A percentile compares a stretch with the other conserved stretches of the same genome.
phyloP scores from a whole-genome alignment of 768 basidiomycete species.

The Rhodotorula sphaerocarpa region DNA sequence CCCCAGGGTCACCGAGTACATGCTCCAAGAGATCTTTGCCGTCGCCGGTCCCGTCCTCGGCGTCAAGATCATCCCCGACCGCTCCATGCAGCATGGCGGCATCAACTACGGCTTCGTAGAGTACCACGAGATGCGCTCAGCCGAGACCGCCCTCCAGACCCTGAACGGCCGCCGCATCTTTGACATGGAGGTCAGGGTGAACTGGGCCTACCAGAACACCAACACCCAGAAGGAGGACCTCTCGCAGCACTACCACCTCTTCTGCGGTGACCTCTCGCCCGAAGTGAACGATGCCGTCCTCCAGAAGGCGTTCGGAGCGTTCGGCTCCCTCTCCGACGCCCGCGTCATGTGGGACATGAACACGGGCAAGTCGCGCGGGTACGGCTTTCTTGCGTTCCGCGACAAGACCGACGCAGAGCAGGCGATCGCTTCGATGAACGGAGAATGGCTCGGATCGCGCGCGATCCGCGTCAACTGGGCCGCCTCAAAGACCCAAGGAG shows the following conservation, averaged over 20 bases:
- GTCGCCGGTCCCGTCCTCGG: slow-evolving; percentile 69
- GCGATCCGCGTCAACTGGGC: slow-evolving; percentile 99
- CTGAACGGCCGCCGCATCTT: slow-evolving; percentile 99
- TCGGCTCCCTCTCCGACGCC: slow-evolving; percentile 92
- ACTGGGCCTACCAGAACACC: slow-evolving; percentile 98
- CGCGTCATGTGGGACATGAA: slow-evolving; percentile 99
- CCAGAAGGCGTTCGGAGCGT: slow-evolving; percentile 91
- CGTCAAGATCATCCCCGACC: slow-evolving; percentile 99
- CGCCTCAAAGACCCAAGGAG: slow-evolving; percentile 85
- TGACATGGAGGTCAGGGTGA: slow-evolving; percentile 97
- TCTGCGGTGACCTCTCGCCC: slow-evolving; percentile 98
- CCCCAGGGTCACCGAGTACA: slow-evolving; percentile 96
- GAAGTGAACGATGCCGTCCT: slow-evolving; percentile 98
- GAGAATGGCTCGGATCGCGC: slow-evolving; percentile 95
- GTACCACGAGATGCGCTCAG: slow-evolving; percentile 96
- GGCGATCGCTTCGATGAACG: slow-evolving; percentile 99
- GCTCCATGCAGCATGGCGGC: slow-evolving; percentile 97
- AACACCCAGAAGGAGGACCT: slow-evolving; percentile 95
- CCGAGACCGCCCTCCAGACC: slow-evolving; percentile 96
- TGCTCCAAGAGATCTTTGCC: slow-evolving; percentile 71
- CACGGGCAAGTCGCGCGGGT: slow-evolving; percentile 94
- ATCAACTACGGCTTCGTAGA: slow-evolving; percentile 95
- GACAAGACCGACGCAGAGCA: slow-evolving; percentile 99
- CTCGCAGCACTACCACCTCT: slow-evolving; percentile 93
- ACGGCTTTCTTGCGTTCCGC: slow-evolving; percentile 95